Evolutionary conservation across 1,284 basidiomycete species (phyloP), one percentile per base, ranked within the genome.

Genomic region (Malassezia nana): DNA sequence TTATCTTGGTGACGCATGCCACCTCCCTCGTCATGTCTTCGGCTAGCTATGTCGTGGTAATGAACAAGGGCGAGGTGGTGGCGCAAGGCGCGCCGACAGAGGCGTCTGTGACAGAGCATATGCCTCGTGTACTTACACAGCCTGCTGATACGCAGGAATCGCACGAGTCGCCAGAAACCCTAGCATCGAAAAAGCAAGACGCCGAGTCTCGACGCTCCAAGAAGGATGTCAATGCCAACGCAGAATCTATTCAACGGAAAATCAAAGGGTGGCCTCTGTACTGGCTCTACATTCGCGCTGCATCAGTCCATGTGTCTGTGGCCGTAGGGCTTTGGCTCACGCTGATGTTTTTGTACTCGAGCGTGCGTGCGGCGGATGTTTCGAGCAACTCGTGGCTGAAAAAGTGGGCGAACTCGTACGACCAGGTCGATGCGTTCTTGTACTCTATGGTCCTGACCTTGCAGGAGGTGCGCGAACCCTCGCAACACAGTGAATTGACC

Each of bases 1-100:
- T 86, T 40, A 81, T 91, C 51, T 78, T 92, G 4, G 87, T 91
- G 30, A 90, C 87, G 0, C 89, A 92, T 72, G 86, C 90, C 64
- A 82, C 89, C 58, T 81, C 84, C 51, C 78, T 86, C 2, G 82
- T 85, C 12, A 78, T 85, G 20, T 83, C 84, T 0, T 82, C 80
- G 1, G 80, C 84, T 0, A 72, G 82, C 55, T 85, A 85, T 64
- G 76, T 85, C 16, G 79, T 86, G 4, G 81, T 83, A 15, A 83
- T 87, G 82, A 77, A 85, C 4, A 83, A 85, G 62, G 85, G 84
- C 3, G 78, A 82, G 10, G 81, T 86, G 48, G 83, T 84, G 50
- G 81, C 81, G 0, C 81, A 84, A 59, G 85, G 85, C 0, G 79
- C 78, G 0, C 75, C 84, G 22, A 77, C 79, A 50, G 35, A 38